Evolutionary conservation across 805 yeast species (phyloP).

Genomic region (Limtongia smithiae): DNA sequence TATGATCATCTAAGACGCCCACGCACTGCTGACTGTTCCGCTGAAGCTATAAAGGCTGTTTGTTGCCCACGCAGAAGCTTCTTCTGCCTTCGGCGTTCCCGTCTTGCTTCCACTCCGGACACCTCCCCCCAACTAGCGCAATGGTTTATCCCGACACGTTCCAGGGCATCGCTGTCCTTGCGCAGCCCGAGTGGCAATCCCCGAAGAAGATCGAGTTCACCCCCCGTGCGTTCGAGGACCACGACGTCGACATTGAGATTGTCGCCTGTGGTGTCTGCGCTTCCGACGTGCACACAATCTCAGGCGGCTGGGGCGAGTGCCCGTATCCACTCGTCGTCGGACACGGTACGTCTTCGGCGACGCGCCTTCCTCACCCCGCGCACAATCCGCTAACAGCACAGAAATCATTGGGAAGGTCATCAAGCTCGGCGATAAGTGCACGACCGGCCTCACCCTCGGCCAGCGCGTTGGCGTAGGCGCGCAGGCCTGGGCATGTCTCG

Average conservation of each 20-base stretch:
- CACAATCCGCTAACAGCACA: not conserved
- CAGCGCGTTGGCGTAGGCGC: constrained; percentile 82
- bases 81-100: not conserved
- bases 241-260: constrained; percentile 42
- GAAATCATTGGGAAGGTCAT: constrained; percentile 36
- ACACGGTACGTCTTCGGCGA: constrained; percentile 38
- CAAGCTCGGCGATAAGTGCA: constrained; percentile 52
- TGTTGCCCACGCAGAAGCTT: no score
- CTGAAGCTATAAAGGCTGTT: no score
- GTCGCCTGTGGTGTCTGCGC: constrained; percentile 54
- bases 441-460: constrained; percentile 51
- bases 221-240: constrained; percentile 31
- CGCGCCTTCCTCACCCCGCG: not conserved
- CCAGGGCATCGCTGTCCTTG: constrained; percentile 52
- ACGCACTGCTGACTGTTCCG: no score
- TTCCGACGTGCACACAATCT: constrained; percentile 50
- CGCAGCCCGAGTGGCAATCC: constrained; percentile 19
- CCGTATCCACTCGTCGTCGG: constrained; percentile 45
- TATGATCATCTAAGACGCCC: no score
- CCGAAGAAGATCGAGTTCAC: constrained; percentile 26
- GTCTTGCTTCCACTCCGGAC: not conserved
- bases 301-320: constrained; percentile 49
- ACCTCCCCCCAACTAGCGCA: not conserved
- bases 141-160: constrained; percentile 52
- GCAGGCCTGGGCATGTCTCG: constrained; percentile 54